Evolutionary conservation across 306 rosid genomes (phyloP), one percentile per base, ranked within the genome.

Genomic region (Canavalia gladiata): DNA sequence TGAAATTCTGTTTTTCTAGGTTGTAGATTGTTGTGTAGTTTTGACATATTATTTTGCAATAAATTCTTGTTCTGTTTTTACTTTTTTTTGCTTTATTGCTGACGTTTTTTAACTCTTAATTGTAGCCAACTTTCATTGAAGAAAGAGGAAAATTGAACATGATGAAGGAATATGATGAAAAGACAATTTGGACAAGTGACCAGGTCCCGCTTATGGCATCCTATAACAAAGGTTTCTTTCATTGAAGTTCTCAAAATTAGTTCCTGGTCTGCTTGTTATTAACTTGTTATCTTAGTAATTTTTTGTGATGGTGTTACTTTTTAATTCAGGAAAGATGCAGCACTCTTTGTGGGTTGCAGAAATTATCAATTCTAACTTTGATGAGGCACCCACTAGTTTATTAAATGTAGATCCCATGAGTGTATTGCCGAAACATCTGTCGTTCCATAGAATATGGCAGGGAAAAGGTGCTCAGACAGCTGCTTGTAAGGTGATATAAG

Each of bases 171-270:
- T 91, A 89, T 74, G 97, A 95, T 49, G 99, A 95, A 88, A 87
- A 90, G 88, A 95, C 99, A 87, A 95, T 95, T 68, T 95, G 99
- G 99, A 90, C 99, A 60, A 93, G 97, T 87, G 97, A 90, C 68
- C 95, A 66, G 77, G 88, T 91, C 75, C 99, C 99, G 51, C 91
- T 95, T 35, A 93, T 95, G 97, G 99, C 94, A 82, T 93, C 99
- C 28, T 95, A 91, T 80, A 91, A 95, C 69, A 87, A 89, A 93
- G 99, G 99, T 95, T 64, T 79, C 47, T 76, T 66, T 78, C 65
- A 37, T 64, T 57, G 37, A 69, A 42, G 33, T 74, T 68, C 75
- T 85, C 66, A 62, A 60, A 41, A 64, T 34, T 13, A 76, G 54
- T 73, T 82, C 70, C 64, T 69, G 80, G 60, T 72, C 30, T 43